phyloP scores from a whole-genome alignment of 305 asterid genomes.

The Withania somnifera region DNA sequence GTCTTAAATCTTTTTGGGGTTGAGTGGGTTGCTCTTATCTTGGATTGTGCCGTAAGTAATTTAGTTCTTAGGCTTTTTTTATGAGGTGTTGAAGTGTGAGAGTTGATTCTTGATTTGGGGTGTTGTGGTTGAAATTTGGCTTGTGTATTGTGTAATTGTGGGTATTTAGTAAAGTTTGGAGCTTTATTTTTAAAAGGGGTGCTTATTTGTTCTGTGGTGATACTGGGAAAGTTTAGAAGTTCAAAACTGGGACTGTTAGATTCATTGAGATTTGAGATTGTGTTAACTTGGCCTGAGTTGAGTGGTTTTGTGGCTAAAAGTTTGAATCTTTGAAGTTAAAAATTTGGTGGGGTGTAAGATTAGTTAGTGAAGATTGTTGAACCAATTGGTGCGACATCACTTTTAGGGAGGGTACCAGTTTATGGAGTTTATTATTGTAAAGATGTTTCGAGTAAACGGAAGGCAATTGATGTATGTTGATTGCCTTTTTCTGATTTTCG shows the following conservation, averaged over 20 bases:
- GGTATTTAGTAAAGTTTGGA: conserved; percentile 32
- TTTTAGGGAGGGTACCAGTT: conserved; percentile 45
- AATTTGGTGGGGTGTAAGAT: conserved; percentile 8
- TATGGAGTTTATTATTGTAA: conserved; percentile 28
- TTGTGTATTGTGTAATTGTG: conserved; percentile 16
- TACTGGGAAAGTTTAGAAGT: background rate
- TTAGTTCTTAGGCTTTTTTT: background rate
- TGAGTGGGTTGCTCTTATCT: background rate
- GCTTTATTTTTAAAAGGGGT: conserved; percentile 13
- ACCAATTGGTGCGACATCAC: conserved; percentile 59
- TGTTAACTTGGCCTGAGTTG: background rate
- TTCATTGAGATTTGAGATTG: background rate
- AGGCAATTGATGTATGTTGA: conserved; percentile 20
- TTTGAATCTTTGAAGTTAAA: conserved; percentile 11
- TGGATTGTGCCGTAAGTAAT: background rate
- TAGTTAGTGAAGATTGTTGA: conserved; percentile 43
- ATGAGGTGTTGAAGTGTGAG: no score
- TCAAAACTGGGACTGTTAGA: background rate
- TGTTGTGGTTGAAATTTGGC: conserved; percentile 4
- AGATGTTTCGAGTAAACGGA: conserved; percentile 27
- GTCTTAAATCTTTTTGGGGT: no score
- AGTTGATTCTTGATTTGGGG: conserved; percentile 7
- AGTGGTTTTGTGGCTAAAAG: background rate
- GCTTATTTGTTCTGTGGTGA: background rate
- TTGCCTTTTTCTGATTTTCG: conserved; percentile 17